A percentile compares a stretch with the other conserved stretches of the same genome.
These are phyloP conservation scores for Coniferiporia sulphurascens DNA, from an alignment of 1,284 basidiomycete genomes.

Conservation along the genomic window DNA sequence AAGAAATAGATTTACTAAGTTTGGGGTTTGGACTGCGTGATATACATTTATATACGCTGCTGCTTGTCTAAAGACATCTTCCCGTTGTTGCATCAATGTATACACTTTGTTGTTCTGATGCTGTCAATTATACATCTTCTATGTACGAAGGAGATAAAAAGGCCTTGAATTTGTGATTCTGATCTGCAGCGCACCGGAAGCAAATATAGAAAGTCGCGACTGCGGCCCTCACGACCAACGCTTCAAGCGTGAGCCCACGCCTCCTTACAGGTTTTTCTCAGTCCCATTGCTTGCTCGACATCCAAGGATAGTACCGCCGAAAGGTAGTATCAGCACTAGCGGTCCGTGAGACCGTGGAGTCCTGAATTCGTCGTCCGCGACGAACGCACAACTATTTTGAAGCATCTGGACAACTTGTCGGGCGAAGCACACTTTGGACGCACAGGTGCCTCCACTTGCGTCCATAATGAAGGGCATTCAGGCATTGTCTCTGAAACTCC, in stretches of 20 bases:
- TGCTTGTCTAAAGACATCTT: no score
- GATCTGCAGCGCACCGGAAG: neutral
- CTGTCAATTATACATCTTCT: neutral
- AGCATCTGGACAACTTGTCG: no score
- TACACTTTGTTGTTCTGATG: neutral
- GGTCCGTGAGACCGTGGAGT: neutral
- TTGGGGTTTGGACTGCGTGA: no score
- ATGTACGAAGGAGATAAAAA: neutral
- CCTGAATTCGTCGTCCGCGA: neutral
- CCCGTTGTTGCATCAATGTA: neutral
- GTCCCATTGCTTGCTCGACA: neutral
- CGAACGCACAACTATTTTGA: neutral
- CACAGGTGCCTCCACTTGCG: neutral
- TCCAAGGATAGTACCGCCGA: neutral
- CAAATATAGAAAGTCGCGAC: neutral
- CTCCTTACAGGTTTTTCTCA: neutral
- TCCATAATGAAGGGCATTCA: neutral
- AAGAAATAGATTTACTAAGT: slow-evolving; percentile 10
- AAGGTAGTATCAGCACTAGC: neutral
- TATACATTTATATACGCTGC: no score
- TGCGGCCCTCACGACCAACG: no score
- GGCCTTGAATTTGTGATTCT: neutral
- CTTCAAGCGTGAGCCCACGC: no score
- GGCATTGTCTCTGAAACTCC: neutral
- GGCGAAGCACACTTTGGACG: no score